These are phyloP conservation scores for Diaporthe nobilis DNA, from an alignment of 2,329 filamentous ascomycete genomes.

Conservation along the genomic window DNA sequence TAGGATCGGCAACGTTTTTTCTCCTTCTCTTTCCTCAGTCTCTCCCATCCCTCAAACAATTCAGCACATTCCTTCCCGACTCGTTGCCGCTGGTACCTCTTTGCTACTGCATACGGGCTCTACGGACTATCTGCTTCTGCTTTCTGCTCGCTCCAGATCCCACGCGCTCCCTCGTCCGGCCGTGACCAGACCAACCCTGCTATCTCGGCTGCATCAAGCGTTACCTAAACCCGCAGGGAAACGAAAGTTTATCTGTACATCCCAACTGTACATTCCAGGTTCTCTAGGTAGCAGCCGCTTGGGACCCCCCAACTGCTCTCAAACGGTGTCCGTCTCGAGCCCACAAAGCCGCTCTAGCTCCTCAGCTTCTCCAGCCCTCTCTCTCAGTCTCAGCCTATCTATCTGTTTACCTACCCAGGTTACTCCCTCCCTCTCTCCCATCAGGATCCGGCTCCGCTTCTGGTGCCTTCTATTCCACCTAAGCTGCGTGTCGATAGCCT, in stretches of 20 bases:
- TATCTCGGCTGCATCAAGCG: conserved; percentile 28
- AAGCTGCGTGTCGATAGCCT: conserved; percentile 27
- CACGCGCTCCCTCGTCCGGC: conserved; percentile 40
- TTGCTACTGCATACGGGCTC: conserved; percentile 34
- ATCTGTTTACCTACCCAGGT: conserved; percentile 9
- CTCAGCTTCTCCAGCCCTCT: conserved; percentile 16
- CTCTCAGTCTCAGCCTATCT: conserved; percentile 1
- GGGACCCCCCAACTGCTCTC: conserved; percentile 34
- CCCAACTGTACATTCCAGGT: conserved; percentile 31
- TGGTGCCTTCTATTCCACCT: conserved; percentile 20
- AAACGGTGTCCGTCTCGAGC: conserved; percentile 37
- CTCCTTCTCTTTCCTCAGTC: conserved; percentile 31
- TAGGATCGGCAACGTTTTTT: conserved; percentile 40
- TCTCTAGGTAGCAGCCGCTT: conserved; percentile 29
- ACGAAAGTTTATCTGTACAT: conserved; percentile 29
- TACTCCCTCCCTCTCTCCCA: not conserved
- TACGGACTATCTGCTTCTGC: conserved; percentile 42
- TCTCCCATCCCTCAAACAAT: conserved; percentile 10
- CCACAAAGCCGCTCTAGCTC: conserved; percentile 29
- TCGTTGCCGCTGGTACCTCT: conserved; percentile 37
- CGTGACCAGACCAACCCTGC: conserved; percentile 29
- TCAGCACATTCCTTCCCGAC: conserved; percentile 30
- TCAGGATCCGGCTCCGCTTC: conserved; percentile 31
- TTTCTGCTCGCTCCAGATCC: conserved; percentile 33
- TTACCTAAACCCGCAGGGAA: conserved; percentile 30